phyloP scores from a whole-genome alignment of 805 yeast genomes.

The Cyberlindnera meyerae region DNA sequence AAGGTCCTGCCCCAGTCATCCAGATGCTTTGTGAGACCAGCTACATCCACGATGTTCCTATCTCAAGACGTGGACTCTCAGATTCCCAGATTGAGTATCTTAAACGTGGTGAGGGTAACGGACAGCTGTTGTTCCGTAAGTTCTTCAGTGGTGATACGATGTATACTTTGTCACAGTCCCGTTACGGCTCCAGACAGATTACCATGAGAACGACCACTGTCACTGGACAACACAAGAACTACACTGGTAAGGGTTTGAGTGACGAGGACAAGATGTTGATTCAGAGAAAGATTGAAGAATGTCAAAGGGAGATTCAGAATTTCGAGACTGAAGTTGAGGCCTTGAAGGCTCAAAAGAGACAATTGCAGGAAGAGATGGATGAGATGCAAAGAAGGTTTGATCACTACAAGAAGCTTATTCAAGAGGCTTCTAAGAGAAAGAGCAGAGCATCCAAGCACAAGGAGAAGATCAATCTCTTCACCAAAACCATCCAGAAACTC shows the following conservation, averaged over 20 bases:
- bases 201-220: slow-evolving; percentile 15
- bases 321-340: slow-evolving; percentile 9
- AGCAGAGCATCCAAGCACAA: slow-evolving; percentile 20
- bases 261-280: slow-evolving; percentile 16
- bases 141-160: slow-evolving; percentile 56
- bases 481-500: slow-evolving; percentile 30
- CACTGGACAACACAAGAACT: slow-evolving; percentile 7
- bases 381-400: background rate
- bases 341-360: slow-evolving; percentile 2
- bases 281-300: slow-evolving; percentile 13
- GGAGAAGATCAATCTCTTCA: slow-evolving; percentile 26
- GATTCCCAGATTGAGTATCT: slow-evolving; percentile 35
- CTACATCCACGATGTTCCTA: slow-evolving; percentile 57
- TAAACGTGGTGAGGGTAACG: slow-evolving; percentile 30
- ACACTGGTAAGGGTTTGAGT: slow-evolving; percentile 20
- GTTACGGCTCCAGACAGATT: slow-evolving; percentile 57
- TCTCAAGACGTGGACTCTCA: slow-evolving; percentile 43
- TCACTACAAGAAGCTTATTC: slow-evolving; percentile 9
- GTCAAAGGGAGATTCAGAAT: slow-evolving; percentile 9
- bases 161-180: slow-evolving; percentile 49
- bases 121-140: slow-evolving; percentile 45
- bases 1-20: slow-evolving; percentile 69
- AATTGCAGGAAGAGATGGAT: background rate
- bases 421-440: slow-evolving; percentile 6
- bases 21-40: slow-evolving; percentile 60